phyloP scores from a whole-genome alignment of 345 rosid genomes.

The Mallotus nudiflorus region DNA sequence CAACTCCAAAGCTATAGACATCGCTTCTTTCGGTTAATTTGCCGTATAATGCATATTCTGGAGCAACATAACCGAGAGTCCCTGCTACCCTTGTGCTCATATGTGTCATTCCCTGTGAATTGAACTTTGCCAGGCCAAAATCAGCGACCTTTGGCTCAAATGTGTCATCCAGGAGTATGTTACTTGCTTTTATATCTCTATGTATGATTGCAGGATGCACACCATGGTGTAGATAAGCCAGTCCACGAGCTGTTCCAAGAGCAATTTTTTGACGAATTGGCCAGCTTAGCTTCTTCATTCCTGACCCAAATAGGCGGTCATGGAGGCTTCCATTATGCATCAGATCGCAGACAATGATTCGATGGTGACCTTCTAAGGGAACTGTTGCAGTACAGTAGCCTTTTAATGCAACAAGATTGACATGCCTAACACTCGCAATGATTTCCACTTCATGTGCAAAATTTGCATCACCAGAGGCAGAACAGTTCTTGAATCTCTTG shows the following conservation, averaged over 20 bases:
- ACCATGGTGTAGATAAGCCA: constrained; percentile 45
- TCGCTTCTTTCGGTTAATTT: constrained; percentile 41
- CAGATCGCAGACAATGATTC: constrained; percentile 43
- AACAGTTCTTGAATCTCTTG: constrained; percentile 47
- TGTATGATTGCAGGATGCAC: constrained; percentile 44
- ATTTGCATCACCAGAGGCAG: constrained; percentile 31
- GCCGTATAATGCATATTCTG: constrained; percentile 48
- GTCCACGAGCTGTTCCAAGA: constrained; percentile 44
- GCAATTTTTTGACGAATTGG: constrained; percentile 40
- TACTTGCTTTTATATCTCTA: constrained; percentile 48
- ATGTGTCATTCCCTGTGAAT: constrained; percentile 39
- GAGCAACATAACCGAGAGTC: constrained; percentile 48
- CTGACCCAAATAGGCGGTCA: constrained; percentile 39
- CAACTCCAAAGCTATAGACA: constrained; percentile 44
- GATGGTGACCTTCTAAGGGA: constrained; percentile 35
- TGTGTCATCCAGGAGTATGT: constrained; percentile 40
- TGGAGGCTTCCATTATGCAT: constrained; percentile 43
- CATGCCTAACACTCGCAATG: constrained; percentile 46
- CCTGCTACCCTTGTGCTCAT: constrained; percentile 44
- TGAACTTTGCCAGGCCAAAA: constrained; percentile 50
- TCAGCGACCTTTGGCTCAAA: constrained; percentile 47
- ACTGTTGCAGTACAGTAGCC: constrained; percentile 42
- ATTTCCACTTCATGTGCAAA: constrained; percentile 47
- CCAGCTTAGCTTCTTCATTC: constrained; percentile 36
- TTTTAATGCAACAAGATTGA: constrained; percentile 44